Percentiles rank a stretch among this genome's conserved stretches.
Evolutionary conservation across 2,329 filamentous ascomycete genomes (phyloP).

Genomic region (Dothistroma pini): DNA sequence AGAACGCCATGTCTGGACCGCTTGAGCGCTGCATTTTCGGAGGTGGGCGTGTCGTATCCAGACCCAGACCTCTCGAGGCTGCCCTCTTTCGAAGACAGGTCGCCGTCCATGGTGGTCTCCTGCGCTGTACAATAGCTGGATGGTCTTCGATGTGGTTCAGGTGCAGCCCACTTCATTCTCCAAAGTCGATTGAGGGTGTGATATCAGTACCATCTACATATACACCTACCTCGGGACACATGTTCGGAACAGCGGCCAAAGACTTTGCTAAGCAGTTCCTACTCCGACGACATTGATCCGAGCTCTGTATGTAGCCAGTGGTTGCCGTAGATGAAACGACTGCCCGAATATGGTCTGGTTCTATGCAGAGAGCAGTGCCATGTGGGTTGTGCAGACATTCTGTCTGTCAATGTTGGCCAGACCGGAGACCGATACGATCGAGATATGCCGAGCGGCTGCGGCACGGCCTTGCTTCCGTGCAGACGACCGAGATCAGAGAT

Average conservation of each 20-base stretch:
- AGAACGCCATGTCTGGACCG: conserved; percentile 2
- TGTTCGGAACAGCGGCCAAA: not conserved
- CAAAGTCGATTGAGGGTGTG: not conserved
- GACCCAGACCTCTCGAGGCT: not conserved
- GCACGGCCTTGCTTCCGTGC: not conserved
- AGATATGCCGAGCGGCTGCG: not conserved
- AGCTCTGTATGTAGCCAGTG: not conserved
- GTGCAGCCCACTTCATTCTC: not conserved
- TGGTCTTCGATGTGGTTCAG: not conserved
- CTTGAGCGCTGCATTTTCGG: not conserved
- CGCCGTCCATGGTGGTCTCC: not conserved
- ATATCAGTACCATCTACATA: not conserved
- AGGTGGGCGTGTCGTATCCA: not conserved
- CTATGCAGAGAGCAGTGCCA: not conserved
- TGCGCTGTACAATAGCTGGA: conserved; percentile 1
- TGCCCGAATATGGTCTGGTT: not conserved
- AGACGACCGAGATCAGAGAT: not conserved
- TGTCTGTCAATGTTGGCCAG: not conserved
- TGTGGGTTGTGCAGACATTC: not conserved
- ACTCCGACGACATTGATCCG: not conserved
- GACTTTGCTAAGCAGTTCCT: not conserved
- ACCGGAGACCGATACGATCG: not conserved
- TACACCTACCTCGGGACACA: not conserved
- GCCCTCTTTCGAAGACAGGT: conserved; percentile 1
- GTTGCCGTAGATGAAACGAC: not conserved